phyloP scores from a whole-genome alignment of 129 eudicot genomes.

The Erigeron canadensis region DNA sequence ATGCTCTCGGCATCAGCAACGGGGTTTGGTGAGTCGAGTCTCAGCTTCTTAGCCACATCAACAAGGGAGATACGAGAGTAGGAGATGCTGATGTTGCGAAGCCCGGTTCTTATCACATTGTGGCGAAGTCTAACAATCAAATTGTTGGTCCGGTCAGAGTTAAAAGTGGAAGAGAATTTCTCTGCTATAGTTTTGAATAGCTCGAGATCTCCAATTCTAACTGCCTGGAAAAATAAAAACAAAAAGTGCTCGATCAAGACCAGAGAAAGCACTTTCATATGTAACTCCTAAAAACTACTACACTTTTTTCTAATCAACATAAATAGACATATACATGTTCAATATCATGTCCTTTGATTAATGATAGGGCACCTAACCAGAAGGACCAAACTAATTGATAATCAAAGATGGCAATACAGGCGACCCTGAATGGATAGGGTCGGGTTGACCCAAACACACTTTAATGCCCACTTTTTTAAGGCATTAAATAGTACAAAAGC shows the following conservation, averaged over 20 bases:
- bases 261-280: neutral
- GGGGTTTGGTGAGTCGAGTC: slow-evolving; percentile 84
- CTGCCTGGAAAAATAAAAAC: slow-evolving; percentile 64
- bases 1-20: slow-evolving; percentile 97
- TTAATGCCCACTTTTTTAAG: neutral
- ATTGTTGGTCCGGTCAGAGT: slow-evolving; percentile 77
- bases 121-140: slow-evolving; percentile 90
- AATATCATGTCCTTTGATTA: slow-evolving; percentile 2
- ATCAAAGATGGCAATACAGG: neutral
- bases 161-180: slow-evolving; percentile 73
- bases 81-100: slow-evolving; percentile 96
- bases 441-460: neutral
- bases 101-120: slow-evolving; percentile 91
- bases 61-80: slow-evolving; percentile 90
- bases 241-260: neutral
- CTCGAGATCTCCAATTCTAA: slow-evolving; percentile 92
- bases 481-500: neutral
- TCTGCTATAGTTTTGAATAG: slow-evolving; percentile 76
- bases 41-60: slow-evolving; percentile 83
- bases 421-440: neutral
- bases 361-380: neutral
- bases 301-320: neutral
- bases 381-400: neutral
- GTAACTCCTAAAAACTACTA: neutral
- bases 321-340: neutral